These are phyloP conservation scores for Talaromyces sp. DNA, from an alignment of 2,329 filamentous ascomycete species.

Conservation along the genomic window DNA sequence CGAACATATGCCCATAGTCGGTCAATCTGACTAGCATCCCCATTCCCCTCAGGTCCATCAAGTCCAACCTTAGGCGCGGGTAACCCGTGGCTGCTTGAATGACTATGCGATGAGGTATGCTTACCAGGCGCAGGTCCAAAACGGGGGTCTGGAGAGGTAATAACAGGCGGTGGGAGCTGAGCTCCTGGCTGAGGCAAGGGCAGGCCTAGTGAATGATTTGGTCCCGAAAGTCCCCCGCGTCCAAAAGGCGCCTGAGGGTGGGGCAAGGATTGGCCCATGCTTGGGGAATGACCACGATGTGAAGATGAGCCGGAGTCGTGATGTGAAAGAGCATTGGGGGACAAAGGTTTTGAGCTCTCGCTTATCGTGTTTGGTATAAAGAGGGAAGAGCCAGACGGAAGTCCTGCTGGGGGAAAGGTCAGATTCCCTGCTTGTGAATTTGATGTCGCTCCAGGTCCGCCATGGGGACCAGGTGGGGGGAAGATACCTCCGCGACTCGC, in stretches of 20 bases:
- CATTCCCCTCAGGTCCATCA: constrained; percentile 28
- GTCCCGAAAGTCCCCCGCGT: constrained; percentile 27
- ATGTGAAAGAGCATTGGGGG: constrained; percentile 46
- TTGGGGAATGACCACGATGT: constrained; percentile 48
- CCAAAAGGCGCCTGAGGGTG: constrained; percentile 39
- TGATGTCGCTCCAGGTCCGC: constrained; percentile 57
- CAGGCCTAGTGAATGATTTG: constrained; percentile 31
- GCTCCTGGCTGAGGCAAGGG: constrained; percentile 43
- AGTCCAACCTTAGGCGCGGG: constrained; percentile 30
- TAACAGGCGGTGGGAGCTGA: constrained; percentile 47
- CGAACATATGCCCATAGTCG: constrained; percentile 49
- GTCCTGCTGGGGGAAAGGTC: constrained; percentile 44
- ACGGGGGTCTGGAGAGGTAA: constrained; percentile 47
- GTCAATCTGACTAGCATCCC: constrained; percentile 31
- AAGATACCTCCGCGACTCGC: constrained; percentile 59
- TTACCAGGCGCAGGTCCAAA: constrained; percentile 46
- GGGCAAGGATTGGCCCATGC: constrained; percentile 43
- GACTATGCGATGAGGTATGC: constrained; percentile 38
- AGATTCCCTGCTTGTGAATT: constrained; percentile 47
- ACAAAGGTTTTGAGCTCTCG: constrained; percentile 81
- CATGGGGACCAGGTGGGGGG: constrained; percentile 63
- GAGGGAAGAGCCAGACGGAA: constrained; percentile 56
- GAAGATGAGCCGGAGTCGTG: constrained; percentile 43
- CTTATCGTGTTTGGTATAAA: constrained; percentile 76
- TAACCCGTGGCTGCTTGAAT: constrained; percentile 38